phyloP scores from a whole-genome alignment of 768 basidiomycete species.

The Lactarius trivialis region DNA sequence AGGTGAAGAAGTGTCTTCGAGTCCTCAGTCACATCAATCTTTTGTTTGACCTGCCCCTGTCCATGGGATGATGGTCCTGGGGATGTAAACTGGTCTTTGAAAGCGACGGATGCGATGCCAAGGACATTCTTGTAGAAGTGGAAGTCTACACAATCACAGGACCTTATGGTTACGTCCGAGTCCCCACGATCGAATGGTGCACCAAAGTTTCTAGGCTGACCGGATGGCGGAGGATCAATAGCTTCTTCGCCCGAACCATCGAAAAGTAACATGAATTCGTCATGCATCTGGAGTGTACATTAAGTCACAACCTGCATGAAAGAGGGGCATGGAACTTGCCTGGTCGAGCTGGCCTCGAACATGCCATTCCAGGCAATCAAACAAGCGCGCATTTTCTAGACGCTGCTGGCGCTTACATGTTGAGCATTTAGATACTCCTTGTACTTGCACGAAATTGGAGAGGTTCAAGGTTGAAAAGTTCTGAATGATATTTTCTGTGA shows the following conservation, averaged over 20 bases:
- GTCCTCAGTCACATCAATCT: not conserved
- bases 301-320: too few species aligned
- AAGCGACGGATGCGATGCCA: slow-evolving; percentile 51
- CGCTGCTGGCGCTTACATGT: not conserved
- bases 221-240: not conserved
- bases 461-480: not conserved
- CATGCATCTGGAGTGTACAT: not conserved
- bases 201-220: not conserved
- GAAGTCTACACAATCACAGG: slow-evolving; percentile 47
- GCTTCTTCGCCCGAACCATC: not conserved
- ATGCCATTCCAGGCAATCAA: not conserved
- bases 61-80: not conserved
- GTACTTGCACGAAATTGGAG: not conserved
- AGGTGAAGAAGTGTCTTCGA: slow-evolving; percentile 4
- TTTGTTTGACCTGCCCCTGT: not conserved
- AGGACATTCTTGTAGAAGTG: slow-evolving; percentile 49
- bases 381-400: not conserved
- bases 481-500: not conserved
- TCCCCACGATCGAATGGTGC: slow-evolving; percentile 13
- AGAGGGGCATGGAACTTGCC: not conserved
- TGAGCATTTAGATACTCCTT: not conserved
- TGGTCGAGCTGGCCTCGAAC: not conserved
- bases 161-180: slow-evolving; percentile 45
- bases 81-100: slow-evolving; percentile 44
- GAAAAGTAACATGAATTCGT: not conserved